Percentiles rank a stretch among this genome's conserved stretches.
These are phyloP conservation scores for Acrocalymma vagum DNA, from an alignment of 2,329 filamentous ascomycete species.

Conservation along the genomic window DNA sequence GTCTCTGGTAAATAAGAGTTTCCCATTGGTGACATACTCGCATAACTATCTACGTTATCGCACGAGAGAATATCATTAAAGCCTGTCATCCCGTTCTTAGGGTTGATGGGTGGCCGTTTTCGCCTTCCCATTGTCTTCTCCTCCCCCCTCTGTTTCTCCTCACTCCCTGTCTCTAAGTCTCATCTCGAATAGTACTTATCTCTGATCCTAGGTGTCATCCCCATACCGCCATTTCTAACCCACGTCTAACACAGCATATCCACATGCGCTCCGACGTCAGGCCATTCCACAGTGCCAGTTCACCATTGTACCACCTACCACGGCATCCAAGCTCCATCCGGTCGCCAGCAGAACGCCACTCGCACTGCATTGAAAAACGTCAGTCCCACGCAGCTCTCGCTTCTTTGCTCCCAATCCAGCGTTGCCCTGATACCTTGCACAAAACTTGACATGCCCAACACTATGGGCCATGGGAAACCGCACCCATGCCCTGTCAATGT, in stretches of 20 bases:
- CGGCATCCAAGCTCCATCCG: constrained; percentile 5
- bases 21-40: too few species aligned
- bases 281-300: background rate
- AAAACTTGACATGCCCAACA: constrained; percentile 16
- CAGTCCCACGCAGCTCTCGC: constrained; percentile 14
- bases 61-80: background rate
- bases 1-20: too few species aligned
- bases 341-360: constrained; percentile 2
- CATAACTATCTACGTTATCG: too few species aligned
- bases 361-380: constrained; percentile 10
- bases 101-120: background rate
- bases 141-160: constrained; percentile 2
- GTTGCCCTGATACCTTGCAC: constrained; percentile 11
- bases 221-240: background rate
- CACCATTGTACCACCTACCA: constrained; percentile 8
- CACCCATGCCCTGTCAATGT: background rate
- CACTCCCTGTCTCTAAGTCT: constrained; percentile 8
- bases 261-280: background rate
- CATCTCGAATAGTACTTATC: too few species aligned
- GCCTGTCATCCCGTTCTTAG: background rate
- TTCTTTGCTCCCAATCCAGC: constrained; percentile 7
- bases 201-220: too few species aligned
- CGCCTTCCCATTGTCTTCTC: background rate
- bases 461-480: constrained; percentile 12
- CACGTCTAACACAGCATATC: constrained; percentile 1